Evolutionary conservation across 2,329 filamentous ascomycete genomes (phyloP).

Genomic region (Botryotinia globosa): DNA sequence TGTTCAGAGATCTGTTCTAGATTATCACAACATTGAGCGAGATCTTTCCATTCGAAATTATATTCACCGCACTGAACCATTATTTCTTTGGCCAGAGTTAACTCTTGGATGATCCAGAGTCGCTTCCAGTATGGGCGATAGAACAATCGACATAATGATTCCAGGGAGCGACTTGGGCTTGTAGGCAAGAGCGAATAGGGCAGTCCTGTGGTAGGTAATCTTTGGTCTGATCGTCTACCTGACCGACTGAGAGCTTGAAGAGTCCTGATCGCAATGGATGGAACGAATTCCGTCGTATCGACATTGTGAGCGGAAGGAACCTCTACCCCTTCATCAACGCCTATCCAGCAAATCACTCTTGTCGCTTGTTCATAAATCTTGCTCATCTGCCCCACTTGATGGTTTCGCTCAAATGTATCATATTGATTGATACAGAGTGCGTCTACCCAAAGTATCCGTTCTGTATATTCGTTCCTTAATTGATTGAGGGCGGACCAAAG

Average conservation of each 20-base stretch:
- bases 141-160: not conserved
- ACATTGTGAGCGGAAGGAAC: not conserved
- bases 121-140: conserved; percentile 17
- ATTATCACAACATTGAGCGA: not conserved
- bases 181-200: not conserved
- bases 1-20: not conserved
- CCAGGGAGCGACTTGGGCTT: not conserved
- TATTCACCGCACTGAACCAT: conserved; percentile 11
- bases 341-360: conserved; percentile 3
- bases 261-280: not conserved
- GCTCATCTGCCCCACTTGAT: not conserved
- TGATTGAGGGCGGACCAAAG: not conserved
- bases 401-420: not conserved
- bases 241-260: conserved; percentile 3
- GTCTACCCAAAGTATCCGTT: not conserved
- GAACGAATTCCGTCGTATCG: conserved; percentile 1
- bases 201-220: not conserved
- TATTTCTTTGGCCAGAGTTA: conserved; percentile 16
- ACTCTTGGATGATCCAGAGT: conserved; percentile 22
- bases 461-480: not conserved
- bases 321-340: not conserved
- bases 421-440: not conserved
- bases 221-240: not conserved
- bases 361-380: not conserved
- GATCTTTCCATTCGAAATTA: not conserved